phyloP scores from a whole-genome alignment of 176 grass and related monocot species.

The Musa itinerans region DNA sequence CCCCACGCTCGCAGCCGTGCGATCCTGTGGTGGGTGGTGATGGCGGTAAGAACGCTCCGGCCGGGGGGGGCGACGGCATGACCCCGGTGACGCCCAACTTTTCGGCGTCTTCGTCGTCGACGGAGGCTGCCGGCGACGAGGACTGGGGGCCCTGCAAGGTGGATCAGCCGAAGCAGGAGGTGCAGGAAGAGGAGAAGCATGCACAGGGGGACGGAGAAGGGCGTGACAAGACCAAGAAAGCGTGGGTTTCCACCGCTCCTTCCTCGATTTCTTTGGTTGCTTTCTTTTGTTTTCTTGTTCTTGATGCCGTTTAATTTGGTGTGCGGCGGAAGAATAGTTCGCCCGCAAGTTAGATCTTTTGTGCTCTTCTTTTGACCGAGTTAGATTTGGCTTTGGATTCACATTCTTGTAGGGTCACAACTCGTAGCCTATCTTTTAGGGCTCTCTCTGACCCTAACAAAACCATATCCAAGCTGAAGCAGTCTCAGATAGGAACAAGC shows the following conservation, averaged over 20 bases:
- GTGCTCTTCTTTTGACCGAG: no score
- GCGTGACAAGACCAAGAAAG: conserved; percentile 52
- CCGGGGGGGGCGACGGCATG: background rate
- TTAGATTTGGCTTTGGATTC: no score
- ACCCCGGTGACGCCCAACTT: conserved; percentile 68
- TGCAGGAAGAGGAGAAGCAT: conserved; percentile 41
- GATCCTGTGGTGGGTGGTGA: background rate
- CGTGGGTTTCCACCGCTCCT: conserved; percentile 32
- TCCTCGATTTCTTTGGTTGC: background rate
- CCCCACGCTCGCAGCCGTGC: background rate
- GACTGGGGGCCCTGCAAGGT: conserved; percentile 34
- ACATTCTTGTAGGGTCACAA: no score
- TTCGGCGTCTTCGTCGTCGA: conserved; percentile 70
- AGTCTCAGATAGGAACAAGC: no score
- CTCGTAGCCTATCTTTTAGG: no score
- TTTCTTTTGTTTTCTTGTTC: background rate
- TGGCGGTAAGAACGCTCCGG: background rate
- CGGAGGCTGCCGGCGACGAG: conserved; percentile 48
- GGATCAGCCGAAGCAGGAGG: conserved; percentile 31
- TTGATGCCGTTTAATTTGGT: conserved; percentile 8
- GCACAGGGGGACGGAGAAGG: conserved; percentile 7
- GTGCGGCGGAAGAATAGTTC: no score
- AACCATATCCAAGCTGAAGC: no score
- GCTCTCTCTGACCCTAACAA: background rate
- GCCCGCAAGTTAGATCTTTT: no score